Base-by-base conservation (phyloP, 2,329 filamentous ascomycete genomes). In the Pseudocercospora pini-densiflorae region DNA sequence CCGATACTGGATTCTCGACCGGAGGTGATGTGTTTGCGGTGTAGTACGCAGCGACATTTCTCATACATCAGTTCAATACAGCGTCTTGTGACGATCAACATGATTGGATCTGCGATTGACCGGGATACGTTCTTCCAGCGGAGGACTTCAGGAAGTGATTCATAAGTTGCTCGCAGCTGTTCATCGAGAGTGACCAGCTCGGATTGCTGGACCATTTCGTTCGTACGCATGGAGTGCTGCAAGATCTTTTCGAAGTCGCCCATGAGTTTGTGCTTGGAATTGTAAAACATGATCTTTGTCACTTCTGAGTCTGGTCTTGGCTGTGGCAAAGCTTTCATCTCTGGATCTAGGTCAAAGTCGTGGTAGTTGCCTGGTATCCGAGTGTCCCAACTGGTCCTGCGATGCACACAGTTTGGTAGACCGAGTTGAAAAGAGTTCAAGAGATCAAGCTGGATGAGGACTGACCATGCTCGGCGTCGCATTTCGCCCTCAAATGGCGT, bases 51-150 rank as follows among this genome's bases (percentile, higher is more conserved):
- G 45, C 63, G 63, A 40, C 62, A 73, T 67, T 49, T 79, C 74
- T 68, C 58, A 45, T 64, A 70, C 57, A 68, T 70, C 14, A 63
- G 59, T 23, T 63, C 59, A 16, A 67, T 23, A 45, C 62, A 68
- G 27, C 19, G 77, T 77, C 64, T 86, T 76, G 69, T 82, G 85
- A 53, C 80, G 81, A 21, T 84, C 79, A 72, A 86, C 84, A 43
- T 87, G 71, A 1, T 85, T 79, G 55, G 83, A 79, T 55, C 80
- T 79, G 16, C 81, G 73, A 69, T 84, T 82, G 60, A 82, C 81
- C 75, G 67, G 10, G 76, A 71, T 43, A 78, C 64, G 7, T 75
- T 62, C 10, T 70, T 71, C 23, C 77, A 71, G 14, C 69, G 72
- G 43, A 79, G 70, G 2, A 70, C 71, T 7, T 72, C 69, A 1